These are phyloP conservation scores for Phialophora chinensis DNA, from an alignment of 2,329 filamentous ascomycete species.

Conservation along the genomic window DNA sequence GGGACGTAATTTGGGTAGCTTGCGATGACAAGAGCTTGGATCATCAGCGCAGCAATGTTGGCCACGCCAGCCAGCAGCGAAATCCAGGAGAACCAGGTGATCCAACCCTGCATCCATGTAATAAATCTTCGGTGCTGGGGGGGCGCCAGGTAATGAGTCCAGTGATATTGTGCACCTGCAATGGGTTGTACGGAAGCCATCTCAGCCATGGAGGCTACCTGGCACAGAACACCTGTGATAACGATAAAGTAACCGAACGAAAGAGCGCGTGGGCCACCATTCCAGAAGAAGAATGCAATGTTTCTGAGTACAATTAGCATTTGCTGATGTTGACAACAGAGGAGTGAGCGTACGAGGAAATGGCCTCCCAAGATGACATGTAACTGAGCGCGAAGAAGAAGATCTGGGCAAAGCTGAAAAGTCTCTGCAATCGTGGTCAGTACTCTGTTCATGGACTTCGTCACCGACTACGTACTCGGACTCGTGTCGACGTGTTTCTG, in stretches of 20 bases:
- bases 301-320: slow-evolving; percentile 23
- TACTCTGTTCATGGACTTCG: not conserved
- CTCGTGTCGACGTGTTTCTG: slow-evolving; percentile 24
- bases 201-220: slow-evolving; percentile 47
- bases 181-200: slow-evolving; percentile 50
- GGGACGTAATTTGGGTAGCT: slow-evolving; percentile 44
- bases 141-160: slow-evolving; percentile 48
- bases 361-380: slow-evolving; percentile 42
- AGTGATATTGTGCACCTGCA: slow-evolving; percentile 53
- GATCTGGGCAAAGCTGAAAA: slow-evolving; percentile 42
- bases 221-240: slow-evolving; percentile 26
- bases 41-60: slow-evolving; percentile 43
- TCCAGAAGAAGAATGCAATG: slow-evolving; percentile 40
- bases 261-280: slow-evolving; percentile 45
- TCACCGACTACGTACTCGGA: slow-evolving; percentile 21
- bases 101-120: slow-evolving; percentile 48
- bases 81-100: slow-evolving; percentile 52
- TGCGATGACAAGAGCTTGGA: slow-evolving; percentile 33
- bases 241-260: slow-evolving; percentile 42
- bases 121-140: slow-evolving; percentile 42
- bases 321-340: not conserved
- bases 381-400: slow-evolving; percentile 42
- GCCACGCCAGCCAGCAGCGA: slow-evolving; percentile 37
- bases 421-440: slow-evolving; percentile 31
- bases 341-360: slow-evolving; percentile 33